Conservation (phyloP, 2,329 filamentous ascomycete genomes). For the Capronia americana region DNA sequence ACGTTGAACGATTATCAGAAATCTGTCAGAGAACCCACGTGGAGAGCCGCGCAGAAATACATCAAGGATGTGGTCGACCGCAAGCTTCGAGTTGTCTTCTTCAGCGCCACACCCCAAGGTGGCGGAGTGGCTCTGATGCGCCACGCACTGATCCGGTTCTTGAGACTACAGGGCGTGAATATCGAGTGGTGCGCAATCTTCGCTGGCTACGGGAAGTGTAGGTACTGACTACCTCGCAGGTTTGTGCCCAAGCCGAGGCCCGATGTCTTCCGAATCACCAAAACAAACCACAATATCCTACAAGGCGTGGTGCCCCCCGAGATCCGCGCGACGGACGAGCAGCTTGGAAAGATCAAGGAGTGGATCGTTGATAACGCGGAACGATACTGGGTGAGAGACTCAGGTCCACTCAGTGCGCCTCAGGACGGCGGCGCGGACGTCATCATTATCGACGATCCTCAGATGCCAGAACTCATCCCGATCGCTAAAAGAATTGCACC, state of each 20-base stretch:
- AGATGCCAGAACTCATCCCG: slow-evolving; percentile 80
- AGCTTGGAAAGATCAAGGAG: slow-evolving; percentile 67
- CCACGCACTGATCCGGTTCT: slow-evolving; percentile 76
- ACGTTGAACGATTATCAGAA: slow-evolving; percentile 63
- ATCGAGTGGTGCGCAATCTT: slow-evolving; percentile 70
- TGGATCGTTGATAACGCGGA: slow-evolving; percentile 78
- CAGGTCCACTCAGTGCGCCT: slow-evolving; percentile 69
- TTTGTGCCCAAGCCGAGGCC: slow-evolving; percentile 79
- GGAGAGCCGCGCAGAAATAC: slow-evolving; percentile 69
- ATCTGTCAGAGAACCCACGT: slow-evolving; percentile 68
- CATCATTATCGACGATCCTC: slow-evolving; percentile 80
- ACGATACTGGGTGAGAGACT: slow-evolving; percentile 73
- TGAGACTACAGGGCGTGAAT: slow-evolving; percentile 69
- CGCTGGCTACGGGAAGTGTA: neutral
- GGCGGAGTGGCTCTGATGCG: slow-evolving; percentile 83
- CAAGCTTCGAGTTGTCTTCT: slow-evolving; percentile 75
- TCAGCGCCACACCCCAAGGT: slow-evolving; percentile 81
- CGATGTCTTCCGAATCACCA: slow-evolving; percentile 81
- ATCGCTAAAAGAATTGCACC: slow-evolving; percentile 75
- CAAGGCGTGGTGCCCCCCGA: slow-evolving; percentile 74
- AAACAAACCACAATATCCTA: slow-evolving; percentile 87
- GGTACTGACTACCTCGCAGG: slow-evolving; percentile 45
- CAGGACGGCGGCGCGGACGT: slow-evolving; percentile 76
- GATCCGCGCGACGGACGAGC: slow-evolving; percentile 67
- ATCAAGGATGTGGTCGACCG: slow-evolving; percentile 67